phyloP scores from a whole-genome alignment of 495 filamentous ascomycete genomes.

The Penicillium diatomitis region DNA sequence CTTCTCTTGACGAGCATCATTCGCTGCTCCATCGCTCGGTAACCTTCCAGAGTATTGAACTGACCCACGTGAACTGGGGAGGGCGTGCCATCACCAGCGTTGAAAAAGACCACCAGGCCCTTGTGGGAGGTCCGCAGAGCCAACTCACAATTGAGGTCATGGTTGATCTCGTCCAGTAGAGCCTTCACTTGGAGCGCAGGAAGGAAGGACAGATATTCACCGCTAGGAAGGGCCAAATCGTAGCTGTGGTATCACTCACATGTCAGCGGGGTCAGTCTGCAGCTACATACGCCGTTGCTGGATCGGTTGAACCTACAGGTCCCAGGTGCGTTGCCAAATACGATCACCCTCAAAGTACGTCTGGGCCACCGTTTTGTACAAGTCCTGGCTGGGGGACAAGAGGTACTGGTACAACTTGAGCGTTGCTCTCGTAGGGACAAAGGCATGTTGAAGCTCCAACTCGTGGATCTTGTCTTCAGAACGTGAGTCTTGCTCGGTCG shows the following conservation, averaged over 20 bases:
- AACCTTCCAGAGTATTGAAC: slow-evolving; percentile 24
- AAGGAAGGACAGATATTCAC: slow-evolving; percentile 52
- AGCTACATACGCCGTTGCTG: no score
- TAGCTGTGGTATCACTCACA: slow-evolving; percentile 39
- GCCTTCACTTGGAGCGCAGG: slow-evolving; percentile 51
- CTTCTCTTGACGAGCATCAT: neutral
- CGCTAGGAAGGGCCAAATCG: slow-evolving; percentile 49
- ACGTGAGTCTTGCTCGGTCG: neutral
- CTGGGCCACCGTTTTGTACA: slow-evolving; percentile 39
- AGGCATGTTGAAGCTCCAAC: slow-evolving; percentile 15
- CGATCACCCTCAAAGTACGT: slow-evolving; percentile 48
- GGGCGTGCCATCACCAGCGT: slow-evolving; percentile 38
- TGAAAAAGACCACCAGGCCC: slow-evolving; percentile 50
- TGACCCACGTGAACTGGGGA: slow-evolving; percentile 57
- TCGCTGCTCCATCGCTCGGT: slow-evolving; percentile 17
- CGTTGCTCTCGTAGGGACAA: slow-evolving; percentile 53
- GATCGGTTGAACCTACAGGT: slow-evolving; percentile 50
- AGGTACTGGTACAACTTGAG: slow-evolving; percentile 48
- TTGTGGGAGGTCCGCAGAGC: slow-evolving; percentile 38
- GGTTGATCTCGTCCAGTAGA: slow-evolving; percentile 53
- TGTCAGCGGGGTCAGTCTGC: no score
- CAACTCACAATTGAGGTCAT: slow-evolving; percentile 34
- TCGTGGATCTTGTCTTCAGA: neutral
- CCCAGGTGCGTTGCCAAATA: slow-evolving; percentile 56
- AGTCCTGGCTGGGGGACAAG: slow-evolving; percentile 28